A percentile compares a stretch with the other conserved stretches of the same genome.
These are phyloP conservation scores for Metarhizium album DNA, from an alignment of 2,329 filamentous ascomycete genomes.

Conservation along the genomic window DNA sequence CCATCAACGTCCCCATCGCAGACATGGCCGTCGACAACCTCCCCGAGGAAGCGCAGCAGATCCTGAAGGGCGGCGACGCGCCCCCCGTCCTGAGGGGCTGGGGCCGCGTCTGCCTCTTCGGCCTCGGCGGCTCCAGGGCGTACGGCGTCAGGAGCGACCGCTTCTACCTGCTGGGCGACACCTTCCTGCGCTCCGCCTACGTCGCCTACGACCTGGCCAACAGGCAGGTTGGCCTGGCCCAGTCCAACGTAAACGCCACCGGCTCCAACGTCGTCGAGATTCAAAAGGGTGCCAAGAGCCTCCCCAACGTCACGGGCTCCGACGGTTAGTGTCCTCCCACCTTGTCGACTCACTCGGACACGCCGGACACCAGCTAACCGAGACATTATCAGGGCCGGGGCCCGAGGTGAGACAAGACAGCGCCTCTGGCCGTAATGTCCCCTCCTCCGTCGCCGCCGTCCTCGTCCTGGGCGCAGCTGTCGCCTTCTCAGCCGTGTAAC, in stretches of 20 bases:
- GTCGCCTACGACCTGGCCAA: constrained; percentile 44
- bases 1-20: constrained; percentile 39
- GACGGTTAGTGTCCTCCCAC: constrained; percentile 21
- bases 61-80: constrained; percentile 19
- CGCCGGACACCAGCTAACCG: background rate
- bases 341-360: background rate
- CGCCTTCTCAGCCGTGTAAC: constrained; percentile 3
- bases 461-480: constrained; percentile 13
- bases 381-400: background rate
- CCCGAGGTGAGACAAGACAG: constrained; percentile 10
- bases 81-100: constrained; percentile 28
- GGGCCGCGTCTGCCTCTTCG: constrained; percentile 40
- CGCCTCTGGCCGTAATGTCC: constrained; percentile 11
- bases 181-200: constrained; percentile 46
- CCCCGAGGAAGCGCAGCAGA: constrained; percentile 28
- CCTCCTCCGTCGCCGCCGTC: constrained; percentile 9
- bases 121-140: constrained; percentile 33
- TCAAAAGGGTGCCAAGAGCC: constrained; percentile 20
- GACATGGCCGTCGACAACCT: constrained; percentile 41
- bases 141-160: constrained; percentile 18
- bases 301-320: constrained; percentile 32
- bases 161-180: constrained; percentile 45
- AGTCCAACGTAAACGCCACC: constrained; percentile 38
- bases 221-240: constrained; percentile 39
- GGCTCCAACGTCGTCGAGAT: constrained; percentile 36